Base-by-base conservation (phyloP, 129 eudicot species). In the Saussurea involucrata region DNA sequence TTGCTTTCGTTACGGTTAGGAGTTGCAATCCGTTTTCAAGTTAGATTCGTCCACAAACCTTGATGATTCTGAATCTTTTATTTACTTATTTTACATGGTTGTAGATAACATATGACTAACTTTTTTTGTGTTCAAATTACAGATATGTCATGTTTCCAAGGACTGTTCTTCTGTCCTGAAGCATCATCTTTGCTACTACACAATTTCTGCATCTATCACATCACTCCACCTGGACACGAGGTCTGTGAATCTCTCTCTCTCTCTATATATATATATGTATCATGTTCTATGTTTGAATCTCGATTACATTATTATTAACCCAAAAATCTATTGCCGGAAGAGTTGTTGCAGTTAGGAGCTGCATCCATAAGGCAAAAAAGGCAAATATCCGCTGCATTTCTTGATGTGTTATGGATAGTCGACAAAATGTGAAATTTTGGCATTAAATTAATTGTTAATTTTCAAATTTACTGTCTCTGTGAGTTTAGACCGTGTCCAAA, bases 141-240 rank as follows among this genome's bases (percentile, higher is more conserved):
- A 92, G 99, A 92, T 78, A 73, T 79, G 86, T 95, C 95, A 1
- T 95, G 99, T 77, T 95, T 95, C 82, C 96, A 95, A 88, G 99
- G 96, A 78, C 86, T 95, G 68, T 92, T 95, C 83, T 82, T 90
- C 76, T 90, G 96, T 83, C 91, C 96, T 1, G 97, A 92, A 86
- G 92, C 99, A 37, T 89, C 97, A 69, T 87, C 99, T 13, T 86
- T 95, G 86, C 83, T 95, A 86, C 95, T 95, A 64, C 97, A 92
- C 74, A 92, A 95, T 77, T 95, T 95, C 81, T 95, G 99, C 82
- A 76, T 95, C 71, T 95, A 95, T 88, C 99, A 95, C 78, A 92
- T 92, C 63, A 92, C 87, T 80, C 99, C 99, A 61, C 99, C 99
- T 0, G 99, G 99, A 57, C 99, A 92, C 49, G 96, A 95, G 99